Percentiles rank a stretch among this genome's conserved stretches.
Evolutionary conservation across 805 yeast genomes (phyloP).

Genomic region (Sugiyamaella mastotermitis): DNA sequence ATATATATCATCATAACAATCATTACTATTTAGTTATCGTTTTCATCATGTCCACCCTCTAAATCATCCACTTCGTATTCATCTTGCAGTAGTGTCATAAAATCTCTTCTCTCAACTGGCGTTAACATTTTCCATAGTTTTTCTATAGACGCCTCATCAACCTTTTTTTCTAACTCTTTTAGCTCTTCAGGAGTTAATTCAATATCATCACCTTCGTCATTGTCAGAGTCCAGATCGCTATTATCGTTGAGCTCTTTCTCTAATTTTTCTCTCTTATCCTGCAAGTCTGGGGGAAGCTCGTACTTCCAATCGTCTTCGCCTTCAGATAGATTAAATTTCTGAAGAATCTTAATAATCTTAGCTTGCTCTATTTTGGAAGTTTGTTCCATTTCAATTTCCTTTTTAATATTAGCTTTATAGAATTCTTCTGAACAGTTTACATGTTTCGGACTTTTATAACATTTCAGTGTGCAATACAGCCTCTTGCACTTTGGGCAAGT

Average conservation of each 20-base stretch:
- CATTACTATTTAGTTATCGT: too few relatives aligned
- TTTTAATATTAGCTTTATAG: constrained; percentile 10
- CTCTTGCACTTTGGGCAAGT: constrained; percentile 17
- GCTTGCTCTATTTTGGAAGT: constrained; percentile 10
- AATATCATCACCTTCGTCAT: constrained; percentile 9
- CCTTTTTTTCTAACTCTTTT: constrained; percentile 13
- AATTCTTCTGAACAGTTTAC: constrained; percentile 17
- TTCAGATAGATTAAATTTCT: constrained; percentile 5
- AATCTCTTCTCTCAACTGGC: constrained; percentile 12
- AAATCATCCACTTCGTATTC: too few relatives aligned
- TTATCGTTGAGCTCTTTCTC: too few relatives aligned
- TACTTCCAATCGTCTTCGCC: constrained; percentile 16
- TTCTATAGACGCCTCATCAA: constrained; percentile 14
- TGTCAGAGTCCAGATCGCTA: constrained; percentile 3
- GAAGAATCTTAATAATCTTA: constrained; percentile 12
- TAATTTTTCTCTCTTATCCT: constrained; percentile 1
- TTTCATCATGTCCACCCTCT: too few relatives aligned
- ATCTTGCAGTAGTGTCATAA: too few relatives aligned
- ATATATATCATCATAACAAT: too few relatives aligned
- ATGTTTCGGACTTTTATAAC: constrained; percentile 17
- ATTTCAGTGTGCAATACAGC: constrained; percentile 17
- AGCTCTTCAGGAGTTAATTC: constrained; percentile 8
- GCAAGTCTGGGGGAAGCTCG: constrained; percentile 7
- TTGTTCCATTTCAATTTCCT: constrained; percentile 5
- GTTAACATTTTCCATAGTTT: constrained; percentile 16